These are phyloP conservation scores for Nemania serpens DNA, from an alignment of 2,329 filamentous ascomycete species.

Conservation along the genomic window DNA sequence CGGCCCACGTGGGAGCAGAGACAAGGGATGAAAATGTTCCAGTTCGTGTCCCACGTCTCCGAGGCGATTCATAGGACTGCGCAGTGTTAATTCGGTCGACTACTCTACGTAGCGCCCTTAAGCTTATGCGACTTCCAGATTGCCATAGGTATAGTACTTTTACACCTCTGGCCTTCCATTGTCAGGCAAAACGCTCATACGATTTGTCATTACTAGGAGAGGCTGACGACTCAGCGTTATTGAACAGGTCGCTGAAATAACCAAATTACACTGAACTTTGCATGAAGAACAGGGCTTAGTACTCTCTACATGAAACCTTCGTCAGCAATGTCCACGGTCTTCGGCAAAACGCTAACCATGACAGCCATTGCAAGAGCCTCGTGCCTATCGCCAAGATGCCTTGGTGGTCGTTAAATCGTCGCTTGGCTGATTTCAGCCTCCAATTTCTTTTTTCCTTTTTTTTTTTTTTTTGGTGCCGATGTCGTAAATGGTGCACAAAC, in stretches of 20 bases:
- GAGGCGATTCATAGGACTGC: background rate
- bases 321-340: background rate
- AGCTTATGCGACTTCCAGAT: background rate
- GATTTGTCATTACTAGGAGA: background rate
- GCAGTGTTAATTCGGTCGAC: background rate
- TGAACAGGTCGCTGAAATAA: background rate
- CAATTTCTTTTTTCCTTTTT: background rate
- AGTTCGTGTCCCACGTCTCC: conserved; percentile 3
- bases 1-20: conserved; percentile 1
- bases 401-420: background rate
- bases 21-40: conserved; percentile 5
- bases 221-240: background rate
- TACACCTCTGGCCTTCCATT: background rate
- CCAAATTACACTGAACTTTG: background rate
- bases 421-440: background rate
- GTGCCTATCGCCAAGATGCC: background rate
- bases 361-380: background rate
- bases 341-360: background rate
- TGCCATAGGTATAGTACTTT: background rate
- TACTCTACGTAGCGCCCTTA: background rate
- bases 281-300: background rate
- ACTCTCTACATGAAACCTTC: background rate
- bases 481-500: background rate
- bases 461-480: background rate
- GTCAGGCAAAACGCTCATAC: background rate